phyloP scores from a whole-genome alignment of 2,329 filamentous ascomycete species.

The Stemphylium beticola region DNA sequence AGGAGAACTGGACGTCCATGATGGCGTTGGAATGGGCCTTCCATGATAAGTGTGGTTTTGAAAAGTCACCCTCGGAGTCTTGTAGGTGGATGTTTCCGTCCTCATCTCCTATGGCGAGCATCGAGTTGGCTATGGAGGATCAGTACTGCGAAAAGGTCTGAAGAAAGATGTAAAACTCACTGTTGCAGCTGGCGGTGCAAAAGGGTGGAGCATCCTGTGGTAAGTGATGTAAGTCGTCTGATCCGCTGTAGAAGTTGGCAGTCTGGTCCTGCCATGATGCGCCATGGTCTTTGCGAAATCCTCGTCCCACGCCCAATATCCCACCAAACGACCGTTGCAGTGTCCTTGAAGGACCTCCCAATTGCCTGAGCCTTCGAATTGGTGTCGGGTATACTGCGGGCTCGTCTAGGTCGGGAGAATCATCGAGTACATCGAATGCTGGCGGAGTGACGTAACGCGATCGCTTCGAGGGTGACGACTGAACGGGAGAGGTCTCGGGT shows the following conservation, averaged over 20 bases:
- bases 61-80: constrained; percentile 63
- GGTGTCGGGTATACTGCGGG: constrained; percentile 36
- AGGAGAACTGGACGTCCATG: constrained; percentile 73
- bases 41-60: constrained; percentile 64
- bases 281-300: constrained; percentile 50
- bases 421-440: constrained; percentile 43
- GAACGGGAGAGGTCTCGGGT: constrained; percentile 49
- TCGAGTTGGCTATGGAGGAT: constrained; percentile 61
- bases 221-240: constrained; percentile 61
- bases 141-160: constrained; percentile 9
- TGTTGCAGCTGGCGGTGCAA: constrained; percentile 70
- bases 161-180: constrained; percentile 50
- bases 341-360: constrained; percentile 46
- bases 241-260: constrained; percentile 63
- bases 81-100: constrained; percentile 69
- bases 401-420: constrained; percentile 35
- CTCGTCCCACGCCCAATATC: constrained; percentile 47
- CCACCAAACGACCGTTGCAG: constrained; percentile 57
- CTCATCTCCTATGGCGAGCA: constrained; percentile 74
- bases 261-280: constrained; percentile 65
- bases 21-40: constrained; percentile 72
- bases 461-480: constrained; percentile 52
- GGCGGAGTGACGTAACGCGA: constrained; percentile 36
- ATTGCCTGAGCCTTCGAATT: constrained; percentile 47
- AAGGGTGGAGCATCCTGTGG: constrained; percentile 65